Evolutionary conservation across 345 rosid species (phyloP), one percentile per base, ranked within the genome.

Genomic region (Eucalyptus viminalis): DNA sequence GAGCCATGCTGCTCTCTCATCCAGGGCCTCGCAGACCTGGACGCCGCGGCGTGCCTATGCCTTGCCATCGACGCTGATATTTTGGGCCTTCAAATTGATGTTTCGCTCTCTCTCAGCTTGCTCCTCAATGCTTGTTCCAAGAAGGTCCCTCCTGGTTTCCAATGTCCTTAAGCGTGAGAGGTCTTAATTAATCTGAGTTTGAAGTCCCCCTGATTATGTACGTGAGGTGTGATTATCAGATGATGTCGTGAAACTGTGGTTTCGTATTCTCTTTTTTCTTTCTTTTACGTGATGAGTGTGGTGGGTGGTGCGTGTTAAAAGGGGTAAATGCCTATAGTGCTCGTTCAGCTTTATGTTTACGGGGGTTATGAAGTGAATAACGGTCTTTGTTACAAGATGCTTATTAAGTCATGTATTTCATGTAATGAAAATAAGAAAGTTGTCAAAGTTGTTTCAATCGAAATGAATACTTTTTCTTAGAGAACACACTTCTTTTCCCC

Each of bases 61-160:
- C 93, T 94, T 13, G 96, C 95, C 88, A 94, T 94, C 90, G 93
- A 93, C 90, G 97, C 97, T 81, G 90, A 94, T 83, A 31, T 94
- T 56, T 93, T 95, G 4, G 96, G 97, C 47, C 93, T 93, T 89
- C 88, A 93, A 80, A 91, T 96, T 76, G 49, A 94, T 27, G 91
- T 93, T 60, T 95, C 97, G 25, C 91, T 95, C 86, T 94, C 97
- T 2, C 88, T 96, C 89, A 93, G 95, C 91, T 92, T 96, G 92
- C 96, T 96, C 58, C 92, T 96, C 87, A 96, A 93, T 90, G 93
- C 93, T 81, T 96, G 97, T 69, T 95, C 95, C 62, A 95, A 94
- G 91, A 86, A 88, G 40, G 95, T 94, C 51, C 96, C 98, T 16
- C 92, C 95, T 86, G 95, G 94, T 85, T 95, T 94, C 86, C 91